Evolutionary conservation across 73 alveolate species (phyloP).

Genomic region (Paramecium bursaria): DNA sequence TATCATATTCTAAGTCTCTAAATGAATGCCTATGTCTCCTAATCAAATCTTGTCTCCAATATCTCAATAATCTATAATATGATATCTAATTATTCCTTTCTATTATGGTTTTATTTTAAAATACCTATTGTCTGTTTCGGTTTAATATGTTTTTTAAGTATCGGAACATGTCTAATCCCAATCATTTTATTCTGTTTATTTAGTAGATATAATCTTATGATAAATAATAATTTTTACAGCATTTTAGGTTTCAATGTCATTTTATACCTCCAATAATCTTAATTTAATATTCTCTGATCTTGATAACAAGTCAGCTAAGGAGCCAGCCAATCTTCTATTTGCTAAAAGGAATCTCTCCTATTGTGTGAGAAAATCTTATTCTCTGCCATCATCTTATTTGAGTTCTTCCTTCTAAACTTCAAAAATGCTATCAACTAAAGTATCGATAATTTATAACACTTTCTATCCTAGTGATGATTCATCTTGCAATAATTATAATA

Average conservation of each 20-base stretch:
- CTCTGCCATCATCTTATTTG: constrained; percentile 58
- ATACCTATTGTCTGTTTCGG: constrained; percentile 1
- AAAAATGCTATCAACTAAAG: constrained; percentile 53
- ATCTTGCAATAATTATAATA: constrained; percentile 31
- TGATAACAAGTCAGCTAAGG: constrained; percentile 31
- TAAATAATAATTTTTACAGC: too few species aligned
- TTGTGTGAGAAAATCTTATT: constrained; percentile 32
- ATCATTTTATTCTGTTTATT: constrained; percentile 23
- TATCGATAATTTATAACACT: constrained; percentile 30
- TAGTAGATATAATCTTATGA: constrained; percentile 5
- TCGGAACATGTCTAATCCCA: constrained; percentile 55
- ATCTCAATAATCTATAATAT: constrained; percentile 16
- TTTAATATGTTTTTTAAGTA: constrained; percentile 21
- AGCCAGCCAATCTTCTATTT: constrained; percentile 51
- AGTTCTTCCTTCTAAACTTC: constrained; percentile 54
- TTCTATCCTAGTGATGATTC: constrained; percentile 20
- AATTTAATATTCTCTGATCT: neutral
- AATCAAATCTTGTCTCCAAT: constrained; percentile 43
- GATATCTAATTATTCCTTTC: constrained; percentile 6
- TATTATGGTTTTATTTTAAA: neutral
- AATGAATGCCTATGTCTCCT: constrained; percentile 11
- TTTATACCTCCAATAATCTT: constrained; percentile 7
- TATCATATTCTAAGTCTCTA: constrained; percentile 30
- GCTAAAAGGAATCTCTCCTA: constrained; percentile 49
- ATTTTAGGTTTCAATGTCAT: constrained; percentile 26